Evolutionary conservation across 2,329 filamentous ascomycete genomes (phyloP).

Genomic region (Cladophialophora immunda): DNA sequence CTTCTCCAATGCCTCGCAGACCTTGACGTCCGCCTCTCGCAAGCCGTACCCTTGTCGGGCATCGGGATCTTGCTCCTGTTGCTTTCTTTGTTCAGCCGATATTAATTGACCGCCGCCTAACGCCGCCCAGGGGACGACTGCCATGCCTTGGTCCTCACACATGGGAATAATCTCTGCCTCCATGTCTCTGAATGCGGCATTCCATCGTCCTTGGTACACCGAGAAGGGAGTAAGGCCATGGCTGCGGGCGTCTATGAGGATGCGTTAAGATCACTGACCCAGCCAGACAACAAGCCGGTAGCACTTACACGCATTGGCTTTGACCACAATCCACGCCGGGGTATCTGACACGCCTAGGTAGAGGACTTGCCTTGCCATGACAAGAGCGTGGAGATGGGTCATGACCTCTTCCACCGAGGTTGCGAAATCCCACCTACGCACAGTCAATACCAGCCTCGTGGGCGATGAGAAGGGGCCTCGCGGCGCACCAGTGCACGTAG

Average conservation of each 20-base stretch:
- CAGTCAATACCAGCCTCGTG: no score
- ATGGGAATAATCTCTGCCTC: conserved; percentile 74
- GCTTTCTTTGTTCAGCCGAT: conserved; percentile 48
- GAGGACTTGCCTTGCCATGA: conserved; percentile 68
- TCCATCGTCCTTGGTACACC: conserved; percentile 74
- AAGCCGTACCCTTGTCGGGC: conserved; percentile 30
- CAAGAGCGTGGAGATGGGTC: conserved; percentile 70
- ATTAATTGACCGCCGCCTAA: conserved; percentile 62
- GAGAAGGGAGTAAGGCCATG: conserved; percentile 74
- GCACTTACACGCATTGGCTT: conserved; percentile 52
- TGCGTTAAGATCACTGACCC: no score
- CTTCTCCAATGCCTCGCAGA: conserved; percentile 33
- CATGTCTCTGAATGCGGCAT: conserved; percentile 67
- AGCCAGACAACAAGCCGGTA: no score
- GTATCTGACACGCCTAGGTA: conserved; percentile 62
- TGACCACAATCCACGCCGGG: conserved; percentile 48
- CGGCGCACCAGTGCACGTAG: conserved; percentile 57
- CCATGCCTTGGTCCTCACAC: conserved; percentile 69
- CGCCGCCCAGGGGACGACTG: conserved; percentile 62
- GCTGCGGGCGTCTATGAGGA: conserved; percentile 68
- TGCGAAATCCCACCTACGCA: conserved; percentile 66
- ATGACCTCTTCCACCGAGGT: conserved; percentile 72
- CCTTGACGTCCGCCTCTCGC: conserved; percentile 24
- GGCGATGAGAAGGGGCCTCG: no score
- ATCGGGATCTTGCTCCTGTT: conserved; percentile 38